Evolutionary conservation across 2,329 filamentous ascomycete species (phyloP), one percentile per base, ranked within the genome.

Genomic region (Lasiodiplodia citricola): DNA sequence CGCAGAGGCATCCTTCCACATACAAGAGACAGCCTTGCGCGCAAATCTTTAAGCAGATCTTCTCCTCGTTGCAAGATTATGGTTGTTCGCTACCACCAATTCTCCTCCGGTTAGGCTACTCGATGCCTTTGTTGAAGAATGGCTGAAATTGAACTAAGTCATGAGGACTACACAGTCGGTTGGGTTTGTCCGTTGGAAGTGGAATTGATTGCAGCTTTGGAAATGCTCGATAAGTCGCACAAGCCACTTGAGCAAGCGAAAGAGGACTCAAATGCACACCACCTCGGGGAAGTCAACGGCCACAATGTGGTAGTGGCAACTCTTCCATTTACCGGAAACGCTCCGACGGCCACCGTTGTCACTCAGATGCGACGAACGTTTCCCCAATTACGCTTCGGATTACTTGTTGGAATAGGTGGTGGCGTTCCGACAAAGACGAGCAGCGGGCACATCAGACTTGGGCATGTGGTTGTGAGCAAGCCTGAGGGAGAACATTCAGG

Each of bases 391-490:
- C 21, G 70, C 6, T 73, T 74, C 31, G 72, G 71, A 23, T 58
- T 75, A 4, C 70, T 75, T 63, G 72, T 75, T 3, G 74, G 74
- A 11, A 74, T 75, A 18, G 72, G 70, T 2, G 72, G 74, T 13
- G 75, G 74, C 5, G 72, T 74, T 13, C 72, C 71, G 23, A 73
- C 54, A 44, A n/a, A 21, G n/a, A 41, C 37, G 3, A 21, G 25
- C 21, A 25, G 56, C 41, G 28, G 14, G 0, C 35, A n/a, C 21
- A 70, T 75, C 10, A 72, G 75, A 6, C 73, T 76, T 13, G 75
- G 75, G 2, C 74, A 77, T 63, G 70, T 77, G 13, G 73, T 75
- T 3, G 68, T 77, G 41, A 74, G 75, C 60, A 67, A 67, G 23
- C 74, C 75, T 0, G 51, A 65, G 2, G 55, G 64, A 0, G 35